These are phyloP conservation scores for Xylariales sp. DNA, from an alignment of 2,329 filamentous ascomycete genomes.

Conservation along the genomic window DNA sequence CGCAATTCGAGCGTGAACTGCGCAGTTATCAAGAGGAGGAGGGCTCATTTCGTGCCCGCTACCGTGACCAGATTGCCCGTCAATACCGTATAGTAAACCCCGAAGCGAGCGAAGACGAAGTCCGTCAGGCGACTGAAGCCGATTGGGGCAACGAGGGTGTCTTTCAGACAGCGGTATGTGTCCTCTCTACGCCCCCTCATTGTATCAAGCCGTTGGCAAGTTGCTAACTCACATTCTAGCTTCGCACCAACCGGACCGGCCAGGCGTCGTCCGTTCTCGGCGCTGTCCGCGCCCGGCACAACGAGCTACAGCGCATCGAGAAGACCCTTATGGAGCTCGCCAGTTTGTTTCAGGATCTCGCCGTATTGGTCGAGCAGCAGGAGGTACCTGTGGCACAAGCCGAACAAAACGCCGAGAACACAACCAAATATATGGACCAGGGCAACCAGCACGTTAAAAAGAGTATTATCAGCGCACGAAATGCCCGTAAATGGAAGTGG, in stretches of 20 bases:
- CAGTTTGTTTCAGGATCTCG: constrained; percentile 78
- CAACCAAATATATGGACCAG: constrained; percentile 73
- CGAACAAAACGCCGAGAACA: constrained; percentile 74
- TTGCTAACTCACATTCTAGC: constrained; percentile 57
- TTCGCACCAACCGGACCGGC: constrained; percentile 78
- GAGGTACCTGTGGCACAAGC: constrained; percentile 71
- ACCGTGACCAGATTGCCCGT: constrained; percentile 81
- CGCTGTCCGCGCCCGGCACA: constrained; percentile 83
- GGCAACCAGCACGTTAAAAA: constrained; percentile 76
- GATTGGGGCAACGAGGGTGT: constrained; percentile 84
- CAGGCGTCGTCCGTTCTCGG: constrained; percentile 80
- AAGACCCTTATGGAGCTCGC: constrained; percentile 77
- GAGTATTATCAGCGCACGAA: constrained; percentile 74
- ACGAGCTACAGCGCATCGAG: constrained; percentile 85
- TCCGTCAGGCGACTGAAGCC: constrained; percentile 73
- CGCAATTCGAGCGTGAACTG: constrained; percentile 77
- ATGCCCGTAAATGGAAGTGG: constrained; percentile 83
- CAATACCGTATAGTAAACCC: constrained; percentile 87
- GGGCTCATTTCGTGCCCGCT: constrained; percentile 74
- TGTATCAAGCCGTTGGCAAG: background rate
- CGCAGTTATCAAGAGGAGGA: constrained; percentile 78
- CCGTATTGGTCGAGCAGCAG: constrained; percentile 78
- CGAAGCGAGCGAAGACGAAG: constrained; percentile 79
- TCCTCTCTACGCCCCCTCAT: background rate
- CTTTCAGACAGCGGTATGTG: constrained; percentile 78